Conservation (phyloP, 2,329 filamentous ascomycete species). For the Fusarium citri region DNA sequence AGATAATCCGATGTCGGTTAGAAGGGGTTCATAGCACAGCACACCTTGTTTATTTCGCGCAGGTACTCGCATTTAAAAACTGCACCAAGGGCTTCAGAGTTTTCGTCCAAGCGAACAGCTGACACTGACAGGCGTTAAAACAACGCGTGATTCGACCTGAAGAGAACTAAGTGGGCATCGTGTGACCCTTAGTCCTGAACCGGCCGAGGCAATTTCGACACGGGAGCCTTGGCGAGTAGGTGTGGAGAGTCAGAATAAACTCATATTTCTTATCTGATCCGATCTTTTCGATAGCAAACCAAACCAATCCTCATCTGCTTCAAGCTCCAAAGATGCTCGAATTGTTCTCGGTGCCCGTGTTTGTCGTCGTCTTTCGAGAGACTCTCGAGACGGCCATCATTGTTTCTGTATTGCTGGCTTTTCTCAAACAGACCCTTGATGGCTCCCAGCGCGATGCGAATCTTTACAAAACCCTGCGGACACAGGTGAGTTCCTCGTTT, state of each 20-base stretch:
- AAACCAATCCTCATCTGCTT: not conserved
- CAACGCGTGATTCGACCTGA: conserved; percentile 26
- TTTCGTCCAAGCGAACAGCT: conserved; percentile 20
- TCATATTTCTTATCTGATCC: conserved; percentile 32
- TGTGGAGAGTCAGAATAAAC: conserved; percentile 20
- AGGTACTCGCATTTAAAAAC: not conserved
- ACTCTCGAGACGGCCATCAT: conserved; percentile 86
- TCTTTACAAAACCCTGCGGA: conserved; percentile 74
- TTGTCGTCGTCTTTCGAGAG: conserved; percentile 92
- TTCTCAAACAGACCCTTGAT: conserved; percentile 82
- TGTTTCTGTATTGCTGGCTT: conserved; percentile 84
- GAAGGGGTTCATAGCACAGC: not conserved
- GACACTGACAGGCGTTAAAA: conserved; percentile 3
- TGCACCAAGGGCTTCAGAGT: conserved; percentile 14
- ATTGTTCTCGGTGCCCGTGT: conserved; percentile 83
- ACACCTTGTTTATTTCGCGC: not conserved
- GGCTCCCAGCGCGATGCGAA: conserved; percentile 69
- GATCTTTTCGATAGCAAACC: conserved; percentile 21
- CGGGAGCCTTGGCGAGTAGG: conserved; percentile 23
- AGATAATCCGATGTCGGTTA: conserved; percentile 31
- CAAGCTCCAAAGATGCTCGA: conserved; percentile 61
- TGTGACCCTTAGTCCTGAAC: conserved; percentile 32
- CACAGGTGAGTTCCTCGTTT: conserved; percentile 63
- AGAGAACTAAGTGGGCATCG: conserved; percentile 34
- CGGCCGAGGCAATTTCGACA: conserved; percentile 33